Evolutionary conservation across 2,329 filamentous ascomycete species (phyloP), one percentile per base, ranked within the genome.

Genomic region (Orbilia javanica): DNA sequence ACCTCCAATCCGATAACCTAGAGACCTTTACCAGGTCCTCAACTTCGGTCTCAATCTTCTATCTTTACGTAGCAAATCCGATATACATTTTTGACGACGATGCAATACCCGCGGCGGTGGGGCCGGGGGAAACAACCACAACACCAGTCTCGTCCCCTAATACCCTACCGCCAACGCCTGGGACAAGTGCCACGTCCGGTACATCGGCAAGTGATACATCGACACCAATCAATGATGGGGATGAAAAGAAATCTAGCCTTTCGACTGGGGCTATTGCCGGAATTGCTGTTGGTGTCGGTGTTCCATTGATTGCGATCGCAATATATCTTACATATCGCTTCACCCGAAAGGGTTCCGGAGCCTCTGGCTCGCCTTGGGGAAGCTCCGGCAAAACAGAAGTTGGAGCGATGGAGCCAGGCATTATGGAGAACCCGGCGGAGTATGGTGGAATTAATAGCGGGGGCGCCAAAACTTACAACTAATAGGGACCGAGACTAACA

Each of bases 241-340:
- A n/a, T 18, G 53, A 11, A 1, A 29, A 36, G 42, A 71, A 71
- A 39, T 55, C 42, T 0, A 57, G 57, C 10, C 25, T 71, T 5
- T 53, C 44, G 22, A 71, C 68, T 6, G 57, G 57, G 5, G 48
- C 68, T 20, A 71, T 71, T 13, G 48, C 25, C 3, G 68, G 68
- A 15, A 71, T 71, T 27, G 68, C 57, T 11, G 68, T 64, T 6
- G 68, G 68, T 4, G 27, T 71, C 5, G 68, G 46, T 0, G 46
- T 71, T 31, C 68, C 68, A 0, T 31, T 71, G 3, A 25, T 71
- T 11, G 10, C 22, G 7, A 44, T 29, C 2, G 7, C 52, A 7
- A 13, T 55, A 25, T 71, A 53, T 36, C 39, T 64, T 11, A 50
- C 46, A 11, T 71, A 64, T 22, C 31, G 68, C 4, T 22, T 60